phyloP scores from a whole-genome alignment of 768 basidiomycete genomes.

The Boletus vermiculosoides region DNA sequence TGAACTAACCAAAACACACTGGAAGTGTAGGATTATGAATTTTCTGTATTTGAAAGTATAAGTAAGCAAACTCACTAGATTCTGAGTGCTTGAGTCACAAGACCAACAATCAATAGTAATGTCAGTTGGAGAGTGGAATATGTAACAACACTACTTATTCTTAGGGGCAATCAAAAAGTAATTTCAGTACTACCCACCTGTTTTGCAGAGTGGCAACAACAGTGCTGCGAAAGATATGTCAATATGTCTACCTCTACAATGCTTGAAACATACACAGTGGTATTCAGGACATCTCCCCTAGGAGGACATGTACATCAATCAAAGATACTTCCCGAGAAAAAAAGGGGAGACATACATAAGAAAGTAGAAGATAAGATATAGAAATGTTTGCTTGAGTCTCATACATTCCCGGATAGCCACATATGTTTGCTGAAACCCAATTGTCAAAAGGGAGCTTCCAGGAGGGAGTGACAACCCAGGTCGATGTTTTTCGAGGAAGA shows the following conservation, averaged over 20 bases:
- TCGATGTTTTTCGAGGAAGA: constrained; percentile 62
- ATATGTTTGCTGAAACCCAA: constrained; percentile 69
- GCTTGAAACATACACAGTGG: constrained; percentile 54
- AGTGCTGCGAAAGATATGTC: constrained; percentile 42
- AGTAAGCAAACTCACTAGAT: constrained; percentile 60
- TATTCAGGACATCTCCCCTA: constrained; percentile 76
- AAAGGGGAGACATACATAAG: constrained; percentile 51
- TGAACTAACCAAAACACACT: constrained; percentile 71
- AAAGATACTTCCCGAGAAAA: not conserved
- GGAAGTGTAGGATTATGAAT: not conserved
- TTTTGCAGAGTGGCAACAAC: constrained; percentile 72
- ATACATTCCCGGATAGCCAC: constrained; percentile 62
- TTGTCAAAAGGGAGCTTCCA: constrained; percentile 52
- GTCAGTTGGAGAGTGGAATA: constrained; percentile 75
- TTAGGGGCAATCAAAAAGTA: constrained; percentile 1
- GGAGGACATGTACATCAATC: not conserved
- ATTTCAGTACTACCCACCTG: constrained; percentile 39
- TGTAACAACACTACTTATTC: constrained; percentile 51
- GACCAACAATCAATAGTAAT: constrained; percentile 62
- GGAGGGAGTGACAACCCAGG: constrained; percentile 62
- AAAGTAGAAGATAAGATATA: constrained; percentile 75
- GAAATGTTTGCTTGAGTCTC: constrained; percentile 68
- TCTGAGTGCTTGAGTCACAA: constrained; percentile 61
- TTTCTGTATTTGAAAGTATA: not conserved
- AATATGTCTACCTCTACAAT: constrained; percentile 1